A percentile compares a stretch with the other conserved stretches of the same genome.
Evolutionary conservation across 2,329 filamentous ascomycete species (phyloP).

Genomic region (Coleophoma cylindrospora): DNA sequence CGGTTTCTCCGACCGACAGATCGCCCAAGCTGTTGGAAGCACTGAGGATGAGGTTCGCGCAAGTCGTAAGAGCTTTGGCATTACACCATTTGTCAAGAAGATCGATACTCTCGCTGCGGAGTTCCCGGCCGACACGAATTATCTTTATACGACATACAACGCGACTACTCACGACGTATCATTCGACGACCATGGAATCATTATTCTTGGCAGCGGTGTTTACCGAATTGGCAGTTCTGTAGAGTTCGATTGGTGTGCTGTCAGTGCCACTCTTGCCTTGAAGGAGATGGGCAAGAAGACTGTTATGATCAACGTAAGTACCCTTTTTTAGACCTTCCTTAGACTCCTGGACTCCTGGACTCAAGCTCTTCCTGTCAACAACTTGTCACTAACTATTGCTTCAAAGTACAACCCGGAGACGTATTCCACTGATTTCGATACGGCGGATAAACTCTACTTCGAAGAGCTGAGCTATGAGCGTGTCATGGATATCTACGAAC

Average conservation of each 20-base stretch:
- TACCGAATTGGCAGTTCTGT: slow-evolving; percentile 98
- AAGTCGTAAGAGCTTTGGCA: slow-evolving; percentile 77
- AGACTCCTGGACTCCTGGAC: neutral
- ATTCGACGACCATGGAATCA: slow-evolving; percentile 85
- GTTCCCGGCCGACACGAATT: slow-evolving; percentile 93
- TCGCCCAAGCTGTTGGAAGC: slow-evolving; percentile 77
- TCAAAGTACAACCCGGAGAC: slow-evolving; percentile 52
- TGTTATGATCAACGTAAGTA: slow-evolving; percentile 82
- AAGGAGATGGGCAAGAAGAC: slow-evolving; percentile 91
- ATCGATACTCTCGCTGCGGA: slow-evolving; percentile 97
- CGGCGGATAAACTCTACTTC: slow-evolving; percentile 89
- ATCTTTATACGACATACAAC: slow-evolving; percentile 97
- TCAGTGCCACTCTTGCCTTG: slow-evolving; percentile 80
- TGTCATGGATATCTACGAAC: slow-evolving; percentile 98
- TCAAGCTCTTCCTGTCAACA: slow-evolving; percentile 1
- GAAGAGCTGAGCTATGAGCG: slow-evolving; percentile 95
- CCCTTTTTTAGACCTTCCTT: slow-evolving; percentile 4
- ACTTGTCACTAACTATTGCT: neutral
- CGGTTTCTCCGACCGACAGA: slow-evolving; percentile 96
- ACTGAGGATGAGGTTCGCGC: slow-evolving; percentile 88
- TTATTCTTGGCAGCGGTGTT: slow-evolving; percentile 90
- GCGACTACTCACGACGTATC: slow-evolving; percentile 88
- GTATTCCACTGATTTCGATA: slow-evolving; percentile 78
- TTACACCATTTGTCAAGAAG: slow-evolving; percentile 95
- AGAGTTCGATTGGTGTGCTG: slow-evolving; percentile 98